These are phyloP conservation scores for Pezicula rhizophila DNA, from an alignment of 2,329 filamentous ascomycete genomes.

Conservation along the genomic window DNA sequence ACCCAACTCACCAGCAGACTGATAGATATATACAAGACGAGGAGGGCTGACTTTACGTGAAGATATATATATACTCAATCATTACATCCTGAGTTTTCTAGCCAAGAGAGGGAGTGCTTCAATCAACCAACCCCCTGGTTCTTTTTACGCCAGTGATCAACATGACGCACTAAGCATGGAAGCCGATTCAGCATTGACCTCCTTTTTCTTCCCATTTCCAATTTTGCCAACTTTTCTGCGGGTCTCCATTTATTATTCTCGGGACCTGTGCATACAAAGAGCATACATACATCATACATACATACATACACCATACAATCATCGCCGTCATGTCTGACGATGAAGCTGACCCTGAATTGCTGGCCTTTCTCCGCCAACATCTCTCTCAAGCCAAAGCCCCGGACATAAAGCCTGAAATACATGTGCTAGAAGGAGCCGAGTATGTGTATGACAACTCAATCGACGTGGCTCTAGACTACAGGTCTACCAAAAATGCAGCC, in stretches of 20 bases:
- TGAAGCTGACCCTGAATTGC: conserved; percentile 80
- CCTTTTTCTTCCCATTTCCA: background rate
- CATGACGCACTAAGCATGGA: background rate
- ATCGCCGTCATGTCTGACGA: conserved; percentile 71
- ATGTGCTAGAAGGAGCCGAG: conserved; percentile 75
- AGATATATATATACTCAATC: no score
- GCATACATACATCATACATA: background rate
- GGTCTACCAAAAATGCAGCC: conserved; percentile 76
- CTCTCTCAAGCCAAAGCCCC: conserved; percentile 52
- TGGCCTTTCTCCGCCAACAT: conserved; percentile 79
- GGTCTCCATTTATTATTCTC: background rate
- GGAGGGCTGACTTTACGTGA: no score
- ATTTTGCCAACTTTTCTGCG: background rate
- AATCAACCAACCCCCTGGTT: background rate
- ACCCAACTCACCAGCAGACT: no score
- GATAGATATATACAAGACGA: no score
- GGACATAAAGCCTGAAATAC: conserved; percentile 63
- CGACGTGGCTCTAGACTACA: conserved; percentile 84
- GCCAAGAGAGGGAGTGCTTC: background rate
- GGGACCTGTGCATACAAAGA: background rate
- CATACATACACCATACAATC: background rate
- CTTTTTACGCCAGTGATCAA: background rate
- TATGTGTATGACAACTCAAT: conserved; percentile 88
- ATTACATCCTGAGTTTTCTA: no score
- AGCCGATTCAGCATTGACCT: background rate